Evolutionary conservation across 345 rosid species (phyloP).

Genomic region (Bruguiera sexangula): DNA sequence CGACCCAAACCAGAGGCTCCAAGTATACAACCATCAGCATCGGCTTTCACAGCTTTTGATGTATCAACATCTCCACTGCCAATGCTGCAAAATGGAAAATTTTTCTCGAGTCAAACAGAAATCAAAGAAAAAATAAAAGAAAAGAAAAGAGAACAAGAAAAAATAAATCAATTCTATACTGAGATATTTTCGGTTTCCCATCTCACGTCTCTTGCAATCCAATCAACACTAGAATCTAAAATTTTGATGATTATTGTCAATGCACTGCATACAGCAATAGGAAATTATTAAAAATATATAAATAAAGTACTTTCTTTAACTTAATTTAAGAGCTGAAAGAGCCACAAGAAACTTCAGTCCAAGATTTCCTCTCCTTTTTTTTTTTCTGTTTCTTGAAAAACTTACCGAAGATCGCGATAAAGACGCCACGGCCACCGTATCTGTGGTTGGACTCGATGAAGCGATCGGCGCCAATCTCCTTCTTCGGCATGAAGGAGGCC

Average conservation of each 20-base stretch:
- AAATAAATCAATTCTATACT: too few relatives aligned
- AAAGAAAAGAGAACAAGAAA: not conserved
- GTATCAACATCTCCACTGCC: constrained; percentile 97
- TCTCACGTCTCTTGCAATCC: constrained; percentile 87
- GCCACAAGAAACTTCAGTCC: too few relatives aligned
- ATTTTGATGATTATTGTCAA: not conserved
- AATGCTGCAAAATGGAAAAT: constrained; percentile 43
- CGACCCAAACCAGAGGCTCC: constrained; percentile 76
- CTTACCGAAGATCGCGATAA: constrained; percentile 88
- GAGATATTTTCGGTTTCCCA: constrained; percentile 74
- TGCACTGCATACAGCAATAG: not conserved
- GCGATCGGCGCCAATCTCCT: constrained; percentile 82
- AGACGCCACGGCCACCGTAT: constrained; percentile 85
- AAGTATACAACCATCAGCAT: constrained; percentile 59
- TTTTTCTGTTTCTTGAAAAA: too few relatives aligned
- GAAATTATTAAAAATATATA: not conserved
- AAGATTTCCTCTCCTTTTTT: too few relatives aligned
- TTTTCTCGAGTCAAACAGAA: not conserved
- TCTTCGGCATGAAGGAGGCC: constrained; percentile 97
- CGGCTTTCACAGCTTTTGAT: constrained; percentile 77
- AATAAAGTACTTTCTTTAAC: too few relatives aligned
- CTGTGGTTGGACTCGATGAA: constrained; percentile 69
- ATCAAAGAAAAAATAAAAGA: not conserved
- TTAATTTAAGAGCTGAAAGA: too few relatives aligned
- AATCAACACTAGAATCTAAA: constrained; percentile 86